A percentile compares a stretch with the other conserved stretches of the same genome.
These are phyloP conservation scores for Apiosordaria backusii DNA, from an alignment of 495 filamentous ascomycete genomes.

Conservation along the genomic window DNA sequence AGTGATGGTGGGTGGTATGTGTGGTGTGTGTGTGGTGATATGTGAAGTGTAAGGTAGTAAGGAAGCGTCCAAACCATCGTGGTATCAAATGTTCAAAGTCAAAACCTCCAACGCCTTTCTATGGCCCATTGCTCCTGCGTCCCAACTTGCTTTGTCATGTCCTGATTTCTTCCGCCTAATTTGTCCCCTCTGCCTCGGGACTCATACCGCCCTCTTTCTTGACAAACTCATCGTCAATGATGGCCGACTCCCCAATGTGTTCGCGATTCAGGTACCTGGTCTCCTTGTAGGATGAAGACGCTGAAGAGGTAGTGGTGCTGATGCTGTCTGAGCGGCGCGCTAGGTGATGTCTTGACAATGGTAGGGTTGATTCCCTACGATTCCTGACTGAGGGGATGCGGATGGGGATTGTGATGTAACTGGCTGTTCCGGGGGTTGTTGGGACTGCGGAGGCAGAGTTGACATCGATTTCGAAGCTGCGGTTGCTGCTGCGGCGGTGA, in stretches of 20 bases:
- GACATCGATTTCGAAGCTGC: conserved; percentile 15
- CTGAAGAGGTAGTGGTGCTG: not conserved
- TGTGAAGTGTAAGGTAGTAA: too few relatives aligned
- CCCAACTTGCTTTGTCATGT: too few relatives aligned
- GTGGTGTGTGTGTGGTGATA: not conserved
- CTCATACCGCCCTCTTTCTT: not conserved
- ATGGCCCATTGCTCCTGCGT: not conserved
- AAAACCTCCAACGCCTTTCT: not conserved
- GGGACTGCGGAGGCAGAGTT: not conserved
- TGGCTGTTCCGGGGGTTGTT: not conserved
- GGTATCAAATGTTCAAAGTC: not conserved
- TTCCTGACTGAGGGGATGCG: not conserved
- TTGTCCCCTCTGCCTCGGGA: not conserved
- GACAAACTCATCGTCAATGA: not conserved
- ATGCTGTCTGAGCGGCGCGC: conserved; percentile 12
- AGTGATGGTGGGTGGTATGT: not conserved
- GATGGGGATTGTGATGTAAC: conserved; percentile 13
- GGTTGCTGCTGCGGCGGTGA: conserved; percentile 12
- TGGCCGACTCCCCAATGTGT: not conserved
- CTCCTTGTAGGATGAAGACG: not conserved
- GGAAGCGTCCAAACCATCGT: not conserved
- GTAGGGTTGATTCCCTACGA: conserved; percentile 10
- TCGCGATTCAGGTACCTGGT: not conserved
- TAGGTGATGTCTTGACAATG: conserved; percentile 14
- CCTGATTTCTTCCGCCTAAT: not conserved